Evolutionary conservation across 202 grass and related monocot genomes (phyloP), one percentile per base, ranked within the genome.

Genomic region (Digitaria exilis): DNA sequence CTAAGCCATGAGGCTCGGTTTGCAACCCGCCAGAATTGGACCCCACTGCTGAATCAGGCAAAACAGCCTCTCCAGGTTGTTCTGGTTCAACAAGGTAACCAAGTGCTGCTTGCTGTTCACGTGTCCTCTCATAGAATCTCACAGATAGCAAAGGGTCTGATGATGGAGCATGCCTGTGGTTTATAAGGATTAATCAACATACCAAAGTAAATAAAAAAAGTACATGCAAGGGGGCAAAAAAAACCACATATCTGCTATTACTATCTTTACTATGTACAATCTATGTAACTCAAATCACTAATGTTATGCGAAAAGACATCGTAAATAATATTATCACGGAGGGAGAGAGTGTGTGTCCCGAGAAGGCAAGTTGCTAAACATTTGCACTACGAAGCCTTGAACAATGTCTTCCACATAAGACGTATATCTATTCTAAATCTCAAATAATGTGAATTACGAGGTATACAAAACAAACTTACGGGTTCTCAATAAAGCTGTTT

Each of bases 401-500:
- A 65, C 19, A 30, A 19, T 39, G 42, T 39, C 14, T n/a, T n/a
- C n/a, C n/a, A n/a, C n/a, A n/a, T n/a, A n/a, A n/a, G n/a, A n/a
- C n/a, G n/a, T n/a, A n/a, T n/a, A n/a, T n/a, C n/a, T n/a, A n/a
- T n/a, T n/a, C n/a, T n/a, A n/a, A n/a, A 68, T 80, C 2, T 73
- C 22, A 60, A 72, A 77, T 16, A 78, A 79, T 67, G 54, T 41
- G 14, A 85, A 72, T 48, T 77, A 7, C 0, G 9, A 82, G 39
- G 42, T 56, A 55, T 18, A 63, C 12, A 21, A 71, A 63, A 63
- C 49, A 75, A 41, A 83, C 96, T 91, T 90, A 98, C 92, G 83
- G 91, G 39, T 98, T 95, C 74, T 95, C 96, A 80, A 98, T 87
- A 28, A 90, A 98, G 87, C 93, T 98, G 79, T 98, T 98, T 84